Evolutionary conservation across 257 asterid genomes (phyloP), one percentile per base, ranked within the genome.

Genomic region (Penstemon eatonii): DNA sequence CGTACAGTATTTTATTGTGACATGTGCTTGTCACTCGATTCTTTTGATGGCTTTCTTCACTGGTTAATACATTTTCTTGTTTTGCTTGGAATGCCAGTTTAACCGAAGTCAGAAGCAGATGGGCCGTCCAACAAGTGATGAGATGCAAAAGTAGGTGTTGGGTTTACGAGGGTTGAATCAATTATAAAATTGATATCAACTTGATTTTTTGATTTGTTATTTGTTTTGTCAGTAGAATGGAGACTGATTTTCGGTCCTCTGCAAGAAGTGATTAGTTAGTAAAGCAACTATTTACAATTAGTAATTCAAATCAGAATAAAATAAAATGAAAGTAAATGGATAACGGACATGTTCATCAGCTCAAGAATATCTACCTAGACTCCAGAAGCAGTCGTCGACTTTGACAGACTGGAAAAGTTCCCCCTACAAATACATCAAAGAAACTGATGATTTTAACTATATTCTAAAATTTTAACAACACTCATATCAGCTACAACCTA

Each of bases 301-400:
- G 54, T 49, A 3, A 49, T 46, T 46, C 33, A 1, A 25, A 25
- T 1, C 2, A 25, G 2, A 25, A 2, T 25, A 25, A 25, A 25
- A 25, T 1, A 25, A 25, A 25, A 1, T 25, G 33, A 25, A 25
- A 25, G 3, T 25, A 25, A 25, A 25, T 46, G 51, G 7, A 46
- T 46, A 46, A 0, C 7, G 51, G 8, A 3, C 51, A 46, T 46
- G 3, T 3, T 7, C 3, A 7, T 7, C 51, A 46, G 19, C 9
- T 63, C 38, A 63, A 65, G 10, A 33, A 44, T 54, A 49, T 81
- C 53, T 63, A 89, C 96, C 96, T 74, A 92, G 69, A 73, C 96
- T 89, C 96, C 96, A 92, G 67, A 87, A 84, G 76, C 96, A 81
- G 54, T 92, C 98, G 19, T 92, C 96, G 47, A 81, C 89, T 80